Conservation (phyloP, 768 basidiomycete species). For the Boletus huronensis region DNA sequence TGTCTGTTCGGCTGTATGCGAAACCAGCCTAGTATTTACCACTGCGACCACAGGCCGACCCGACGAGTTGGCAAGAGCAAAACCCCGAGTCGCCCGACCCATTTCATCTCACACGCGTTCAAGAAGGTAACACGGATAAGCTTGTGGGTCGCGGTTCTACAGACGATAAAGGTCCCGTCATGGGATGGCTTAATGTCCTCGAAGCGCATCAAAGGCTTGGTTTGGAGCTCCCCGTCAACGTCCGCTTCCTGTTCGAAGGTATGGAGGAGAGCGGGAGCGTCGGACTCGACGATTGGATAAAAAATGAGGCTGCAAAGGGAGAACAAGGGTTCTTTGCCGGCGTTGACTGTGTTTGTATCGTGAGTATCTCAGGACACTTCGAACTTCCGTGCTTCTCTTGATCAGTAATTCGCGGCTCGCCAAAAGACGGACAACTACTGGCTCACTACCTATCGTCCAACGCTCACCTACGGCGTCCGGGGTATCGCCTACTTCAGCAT, state of each 20-base stretch:
- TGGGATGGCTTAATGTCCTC: neutral
- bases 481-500: neutral
- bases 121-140: neutral
- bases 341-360: constrained; percentile 86
- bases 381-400: neutral
- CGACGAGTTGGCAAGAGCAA: neutral
- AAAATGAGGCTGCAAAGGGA: constrained; percentile 41
- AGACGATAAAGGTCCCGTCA: neutral
- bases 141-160: neutral
- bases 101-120: neutral
- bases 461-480: neutral
- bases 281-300: constrained; percentile 44
- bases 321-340: constrained; percentile 62
- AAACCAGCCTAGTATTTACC: neutral
- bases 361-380: constrained; percentile 32
- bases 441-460: neutral
- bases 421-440: neutral
- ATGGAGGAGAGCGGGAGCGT: neutral
- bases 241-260: neutral
- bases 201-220: neutral
- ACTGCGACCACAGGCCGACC: neutral
- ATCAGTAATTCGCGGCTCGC: neutral
- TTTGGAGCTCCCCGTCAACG: neutral
- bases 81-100: neutral
- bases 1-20: neutral